A percentile compares a stretch with the other conserved stretches of the same genome.
Evolutionary conservation across 257 asterid genomes (phyloP).

Genomic region (Salvia miltiorrhiza): DNA sequence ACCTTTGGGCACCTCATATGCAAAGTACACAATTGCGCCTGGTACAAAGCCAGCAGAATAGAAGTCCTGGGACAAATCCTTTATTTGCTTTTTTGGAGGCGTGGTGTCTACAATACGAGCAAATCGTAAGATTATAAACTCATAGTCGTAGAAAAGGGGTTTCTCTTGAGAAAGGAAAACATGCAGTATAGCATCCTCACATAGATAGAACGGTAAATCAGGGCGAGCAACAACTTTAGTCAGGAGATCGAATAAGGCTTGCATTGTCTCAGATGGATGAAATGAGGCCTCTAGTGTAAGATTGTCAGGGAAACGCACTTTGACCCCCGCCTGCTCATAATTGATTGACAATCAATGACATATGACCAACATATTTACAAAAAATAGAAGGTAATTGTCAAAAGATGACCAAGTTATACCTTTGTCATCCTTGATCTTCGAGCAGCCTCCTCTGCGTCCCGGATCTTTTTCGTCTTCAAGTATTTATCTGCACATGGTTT

Average conservation of each 20-base stretch:
- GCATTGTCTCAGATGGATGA: conserved; percentile 85
- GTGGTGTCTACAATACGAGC: conserved; percentile 62
- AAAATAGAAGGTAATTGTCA: background rate
- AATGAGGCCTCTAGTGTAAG: conserved; percentile 76
- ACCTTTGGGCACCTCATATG: conserved; percentile 68
- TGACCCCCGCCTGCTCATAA: conserved; percentile 60
- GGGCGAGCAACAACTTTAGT: conserved; percentile 59
- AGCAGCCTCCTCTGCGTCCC: conserved; percentile 92
- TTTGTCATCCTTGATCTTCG: conserved; percentile 82
- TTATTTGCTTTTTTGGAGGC: conserved; percentile 87
- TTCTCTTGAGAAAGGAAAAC: background rate
- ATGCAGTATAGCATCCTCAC: conserved; percentile 37
- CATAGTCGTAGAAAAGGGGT: background rate
- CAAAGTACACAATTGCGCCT: conserved; percentile 91
- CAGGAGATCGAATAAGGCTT: conserved; percentile 73
- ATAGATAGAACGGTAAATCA: conserved; percentile 73
- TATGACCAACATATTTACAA: background rate
- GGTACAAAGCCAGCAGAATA: conserved; percentile 88
- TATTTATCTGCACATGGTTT: conserved; percentile 50
- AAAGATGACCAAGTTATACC: conserved; percentile 40
- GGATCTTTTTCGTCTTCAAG: conserved; percentile 78
- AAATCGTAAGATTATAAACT: conserved; percentile 3
- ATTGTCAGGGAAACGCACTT: conserved; percentile 94
- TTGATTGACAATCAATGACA: background rate
- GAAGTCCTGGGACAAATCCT: conserved; percentile 69